Conservation (phyloP, 2,329 filamentous ascomycete species). For the Teratosphaeria zuluensis region DNA sequence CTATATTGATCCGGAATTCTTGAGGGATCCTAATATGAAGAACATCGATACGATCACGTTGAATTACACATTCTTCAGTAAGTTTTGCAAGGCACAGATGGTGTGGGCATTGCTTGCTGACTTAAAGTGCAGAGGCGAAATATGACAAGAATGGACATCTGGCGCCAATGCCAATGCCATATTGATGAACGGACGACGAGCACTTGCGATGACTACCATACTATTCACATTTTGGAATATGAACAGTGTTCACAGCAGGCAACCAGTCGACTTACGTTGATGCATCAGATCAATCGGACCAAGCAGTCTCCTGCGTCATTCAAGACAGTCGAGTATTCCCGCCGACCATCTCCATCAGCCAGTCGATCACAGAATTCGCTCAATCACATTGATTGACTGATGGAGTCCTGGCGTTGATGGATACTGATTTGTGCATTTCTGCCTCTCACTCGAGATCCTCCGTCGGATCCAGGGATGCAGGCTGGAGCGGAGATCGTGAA, state of each 20-base stretch:
- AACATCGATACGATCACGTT: slow-evolving; percentile 91
- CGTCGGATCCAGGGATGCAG: too few species aligned
- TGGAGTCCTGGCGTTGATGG: too few species aligned
- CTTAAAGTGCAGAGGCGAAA: slow-evolving; percentile 53
- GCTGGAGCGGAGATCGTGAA: too few species aligned
- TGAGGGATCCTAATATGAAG: slow-evolving; percentile 85
- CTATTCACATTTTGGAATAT: background rate
- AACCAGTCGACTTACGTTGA: background rate
- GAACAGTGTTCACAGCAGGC: too few species aligned
- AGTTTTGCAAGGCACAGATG: slow-evolving; percentile 31
- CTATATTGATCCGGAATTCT: slow-evolving; percentile 92
- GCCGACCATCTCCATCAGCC: too few species aligned
- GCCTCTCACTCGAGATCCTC: too few species aligned
- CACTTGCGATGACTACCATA: background rate
- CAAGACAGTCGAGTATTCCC: too few species aligned
- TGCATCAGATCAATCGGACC: too few species aligned
- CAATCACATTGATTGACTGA: too few species aligned
- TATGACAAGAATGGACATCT: slow-evolving; percentile 74
- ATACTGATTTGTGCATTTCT: too few species aligned
- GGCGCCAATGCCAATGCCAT: slow-evolving; percentile 40
- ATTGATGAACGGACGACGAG: slow-evolving; percentile 1
- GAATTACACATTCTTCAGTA: slow-evolving; percentile 98
- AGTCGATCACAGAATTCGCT: too few species aligned
- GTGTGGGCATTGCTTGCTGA: background rate
- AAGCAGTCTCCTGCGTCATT: too few species aligned